Evolutionary conservation across 768 basidiomycete genomes (phyloP).

Genomic region (Scleroderma citrinum): DNA sequence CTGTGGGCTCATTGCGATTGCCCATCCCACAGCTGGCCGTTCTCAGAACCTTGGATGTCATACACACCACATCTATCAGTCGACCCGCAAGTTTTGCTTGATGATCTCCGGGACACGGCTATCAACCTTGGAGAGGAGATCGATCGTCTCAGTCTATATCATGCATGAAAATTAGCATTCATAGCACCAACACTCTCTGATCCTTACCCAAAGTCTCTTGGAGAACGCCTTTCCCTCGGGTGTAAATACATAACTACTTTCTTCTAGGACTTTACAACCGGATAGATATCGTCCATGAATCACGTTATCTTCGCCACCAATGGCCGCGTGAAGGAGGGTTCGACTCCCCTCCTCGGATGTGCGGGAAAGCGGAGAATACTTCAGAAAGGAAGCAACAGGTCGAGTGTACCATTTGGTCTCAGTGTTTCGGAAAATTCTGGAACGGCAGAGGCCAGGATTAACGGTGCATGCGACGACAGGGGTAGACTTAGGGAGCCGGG

Average conservation of each 20-base stretch:
- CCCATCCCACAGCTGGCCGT: no score
- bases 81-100: constrained; percentile 3
- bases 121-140: constrained; percentile 16
- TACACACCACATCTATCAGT: neutral
- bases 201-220: constrained; percentile 30
- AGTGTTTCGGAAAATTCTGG: constrained; percentile 18
- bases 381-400: neutral
- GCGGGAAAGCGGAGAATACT: constrained; percentile 15
- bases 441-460: constrained; percentile 31
- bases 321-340: constrained; percentile 29
- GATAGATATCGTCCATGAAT: constrained; percentile 29
- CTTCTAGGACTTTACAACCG: constrained; percentile 19
- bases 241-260: constrained; percentile 25
- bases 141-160: constrained; percentile 18
- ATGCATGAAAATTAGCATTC: neutral
- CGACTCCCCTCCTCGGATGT: constrained; percentile 31
- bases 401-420: constrained; percentile 2
- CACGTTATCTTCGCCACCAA: constrained; percentile 18
- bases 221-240: constrained; percentile 24
- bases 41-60: no score
- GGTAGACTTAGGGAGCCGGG: constrained; percentile 17
- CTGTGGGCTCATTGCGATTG: no score
- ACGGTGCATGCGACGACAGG: constrained; percentile 22
- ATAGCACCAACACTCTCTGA: neutral
- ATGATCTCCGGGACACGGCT: constrained; percentile 17